Conservation (phyloP, 441 rosid genomes). For the Erodium moschatum region DNA sequence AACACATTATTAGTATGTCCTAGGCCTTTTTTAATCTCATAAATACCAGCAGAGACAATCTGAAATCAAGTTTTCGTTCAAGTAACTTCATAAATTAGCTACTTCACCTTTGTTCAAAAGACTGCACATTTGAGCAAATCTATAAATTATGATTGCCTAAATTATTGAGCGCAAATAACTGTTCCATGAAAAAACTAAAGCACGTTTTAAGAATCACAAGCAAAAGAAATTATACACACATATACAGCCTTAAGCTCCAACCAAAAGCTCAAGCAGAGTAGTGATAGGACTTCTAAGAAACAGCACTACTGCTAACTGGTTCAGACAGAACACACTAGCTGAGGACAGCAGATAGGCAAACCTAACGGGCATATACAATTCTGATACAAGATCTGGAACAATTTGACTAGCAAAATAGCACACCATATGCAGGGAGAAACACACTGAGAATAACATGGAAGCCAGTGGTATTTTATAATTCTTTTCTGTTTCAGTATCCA, state of each 20-base stretch:
- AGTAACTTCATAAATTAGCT: neutral
- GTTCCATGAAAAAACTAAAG: neutral
- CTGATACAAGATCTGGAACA: neutral
- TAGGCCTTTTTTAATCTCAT: neutral
- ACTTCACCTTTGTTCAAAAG: neutral
- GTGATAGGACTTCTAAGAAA: neutral
- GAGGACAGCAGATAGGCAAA: neutral
- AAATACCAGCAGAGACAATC: neutral
- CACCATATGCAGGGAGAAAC: neutral
- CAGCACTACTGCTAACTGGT: neutral
- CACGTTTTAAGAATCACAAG: neutral
- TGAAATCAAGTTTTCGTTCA: neutral
- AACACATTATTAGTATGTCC: neutral
- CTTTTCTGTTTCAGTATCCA: constrained; percentile 2
- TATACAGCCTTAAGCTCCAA: constrained; percentile 1
- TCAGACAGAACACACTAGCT: neutral
- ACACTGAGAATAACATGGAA: neutral
- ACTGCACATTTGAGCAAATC: neutral
- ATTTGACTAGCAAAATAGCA: neutral
- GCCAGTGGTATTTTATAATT: neutral
- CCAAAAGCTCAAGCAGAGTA: neutral
- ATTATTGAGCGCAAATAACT: neutral
- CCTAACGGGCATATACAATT: neutral
- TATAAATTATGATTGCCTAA: neutral
- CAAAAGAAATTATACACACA: neutral